A percentile compares a stretch with the other conserved stretches of the same genome.
phyloP scores from a whole-genome alignment of 2,329 filamentous ascomycete species.

The Fusarium phyllophilum region DNA sequence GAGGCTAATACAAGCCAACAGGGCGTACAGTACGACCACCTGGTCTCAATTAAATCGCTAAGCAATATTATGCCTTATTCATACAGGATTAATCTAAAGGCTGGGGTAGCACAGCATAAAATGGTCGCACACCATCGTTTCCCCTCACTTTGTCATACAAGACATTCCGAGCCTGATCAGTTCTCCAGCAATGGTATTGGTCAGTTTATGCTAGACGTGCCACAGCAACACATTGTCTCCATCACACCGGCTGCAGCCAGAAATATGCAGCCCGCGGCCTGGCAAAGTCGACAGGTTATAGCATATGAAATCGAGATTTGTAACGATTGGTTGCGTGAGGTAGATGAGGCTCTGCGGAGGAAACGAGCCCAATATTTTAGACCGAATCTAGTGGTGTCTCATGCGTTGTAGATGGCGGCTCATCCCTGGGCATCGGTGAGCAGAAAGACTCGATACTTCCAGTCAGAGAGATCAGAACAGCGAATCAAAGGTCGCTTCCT shows the following conservation, averaged over 20 bases:
- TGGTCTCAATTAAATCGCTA: not conserved
- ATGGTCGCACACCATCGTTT: not conserved
- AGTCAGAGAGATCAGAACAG: not conserved
- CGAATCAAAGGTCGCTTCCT: not conserved
- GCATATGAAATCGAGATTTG: not conserved
- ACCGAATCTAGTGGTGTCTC: not conserved
- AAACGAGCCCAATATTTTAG: fast-evolving
- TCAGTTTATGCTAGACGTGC: not conserved
- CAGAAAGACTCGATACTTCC: not conserved
- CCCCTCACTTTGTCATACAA: not conserved
- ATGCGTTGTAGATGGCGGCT: not conserved
- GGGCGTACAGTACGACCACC: not conserved
- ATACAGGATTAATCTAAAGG: not conserved
- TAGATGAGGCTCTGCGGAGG: not conserved
- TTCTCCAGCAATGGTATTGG: not conserved
- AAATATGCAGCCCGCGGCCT: not conserved
- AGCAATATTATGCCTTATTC: not conserved
- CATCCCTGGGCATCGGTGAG: not conserved
- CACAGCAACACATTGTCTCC: not conserved
- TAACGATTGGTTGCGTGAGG: fast-evolving
- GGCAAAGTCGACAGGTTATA: fast-evolving
- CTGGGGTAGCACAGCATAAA: not conserved
- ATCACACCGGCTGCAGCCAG: not conserved
- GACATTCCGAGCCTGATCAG: not conserved
- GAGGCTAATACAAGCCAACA: not conserved